Base-by-base conservation (phyloP, 805 yeast species). In the Cyberlindnera xishuangbannaensis region DNA sequence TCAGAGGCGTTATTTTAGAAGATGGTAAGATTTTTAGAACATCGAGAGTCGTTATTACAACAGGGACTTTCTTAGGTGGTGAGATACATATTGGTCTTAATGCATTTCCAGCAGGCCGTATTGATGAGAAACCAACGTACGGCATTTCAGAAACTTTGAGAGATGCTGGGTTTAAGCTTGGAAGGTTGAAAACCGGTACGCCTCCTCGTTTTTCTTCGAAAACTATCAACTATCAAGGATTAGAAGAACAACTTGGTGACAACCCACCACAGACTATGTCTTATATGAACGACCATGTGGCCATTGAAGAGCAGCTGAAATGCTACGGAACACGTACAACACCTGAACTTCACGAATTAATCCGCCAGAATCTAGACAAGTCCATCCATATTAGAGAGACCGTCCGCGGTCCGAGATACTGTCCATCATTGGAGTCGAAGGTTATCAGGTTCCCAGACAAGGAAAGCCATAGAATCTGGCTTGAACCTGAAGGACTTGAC, bases 361-460 rank as follows among this genome's bases (percentile, higher is more conserved):
- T 92, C 15, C 61, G 76, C 11, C 58, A 66, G 1, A 90, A 92
- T 51, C 64, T 92, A 29, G 82, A 84, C 52, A 73, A 83, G 49
- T 78, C 95, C 5, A 75, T 92, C 6, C 99, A 92, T 56, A 90
- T 92, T 20, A 63, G 88, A 39, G 97, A 92, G 59, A 82, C 95
- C 0, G 95, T 90, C 6, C 84, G 84, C 47, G 98, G 98, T 0
- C 99, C 99, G 2, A 63, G 99, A 18, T 92, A 92, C 56, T 92
- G 99, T 58, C 99, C 99, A 1, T 90, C 97, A 0, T 76, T 92
- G 31, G 99, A 92, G 56, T 77, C 95, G 6, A 92, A 92, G 53
- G 66, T 92, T 18, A 71, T 83, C 25, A 71, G 86, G 43, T 92
- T 92, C 53, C 67, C 84, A 2, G 83, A 83, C 28, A 88, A 83